Evolutionary conservation across 2,329 filamentous ascomycete genomes (phyloP).

Genomic region (Cercospora zeina): DNA sequence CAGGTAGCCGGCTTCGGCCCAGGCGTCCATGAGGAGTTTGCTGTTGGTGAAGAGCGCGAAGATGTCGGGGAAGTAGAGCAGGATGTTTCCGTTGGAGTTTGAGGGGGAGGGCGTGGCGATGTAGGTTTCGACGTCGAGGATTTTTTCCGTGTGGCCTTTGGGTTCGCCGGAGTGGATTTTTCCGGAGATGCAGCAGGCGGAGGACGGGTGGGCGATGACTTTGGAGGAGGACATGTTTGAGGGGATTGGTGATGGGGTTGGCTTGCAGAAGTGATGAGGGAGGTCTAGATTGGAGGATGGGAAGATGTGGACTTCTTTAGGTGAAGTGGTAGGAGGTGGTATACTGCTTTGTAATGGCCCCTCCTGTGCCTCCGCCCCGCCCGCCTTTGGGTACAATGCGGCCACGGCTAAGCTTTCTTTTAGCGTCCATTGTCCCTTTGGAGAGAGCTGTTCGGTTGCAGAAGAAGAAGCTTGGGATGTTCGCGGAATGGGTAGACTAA

Average conservation of each 20-base stretch:
- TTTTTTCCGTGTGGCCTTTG: slow-evolving; percentile 23
- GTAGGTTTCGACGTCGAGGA: slow-evolving; percentile 32
- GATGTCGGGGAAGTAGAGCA: slow-evolving; percentile 32
- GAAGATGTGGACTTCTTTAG: not conserved
- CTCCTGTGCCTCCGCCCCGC: not conserved
- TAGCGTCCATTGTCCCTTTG: not conserved
- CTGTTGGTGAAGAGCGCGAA: slow-evolving; percentile 32
- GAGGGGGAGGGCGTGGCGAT: slow-evolving; percentile 20
- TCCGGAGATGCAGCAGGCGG: slow-evolving; percentile 30
- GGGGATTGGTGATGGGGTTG: not conserved
- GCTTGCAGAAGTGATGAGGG: not conserved
- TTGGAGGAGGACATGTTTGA: not conserved
- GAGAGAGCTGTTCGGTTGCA: not conserved
- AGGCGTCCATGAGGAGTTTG: slow-evolving; percentile 30
- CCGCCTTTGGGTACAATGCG: not conserved
- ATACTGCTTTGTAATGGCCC: not conserved
- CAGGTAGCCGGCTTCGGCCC: slow-evolving; percentile 29
- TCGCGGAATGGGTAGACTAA: not conserved
- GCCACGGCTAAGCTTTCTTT: not conserved
- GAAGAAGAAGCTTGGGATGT: not conserved
- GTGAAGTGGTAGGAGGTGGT: not conserved
- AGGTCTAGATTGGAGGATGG: not conserved
- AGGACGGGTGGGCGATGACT: slow-evolving; percentile 19
- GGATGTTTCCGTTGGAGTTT: slow-evolving; percentile 28
- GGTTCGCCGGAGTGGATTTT: slow-evolving; percentile 29